phyloP scores from a whole-genome alignment of 2,329 filamentous ascomycete species.

The Phoma sp. region DNA sequence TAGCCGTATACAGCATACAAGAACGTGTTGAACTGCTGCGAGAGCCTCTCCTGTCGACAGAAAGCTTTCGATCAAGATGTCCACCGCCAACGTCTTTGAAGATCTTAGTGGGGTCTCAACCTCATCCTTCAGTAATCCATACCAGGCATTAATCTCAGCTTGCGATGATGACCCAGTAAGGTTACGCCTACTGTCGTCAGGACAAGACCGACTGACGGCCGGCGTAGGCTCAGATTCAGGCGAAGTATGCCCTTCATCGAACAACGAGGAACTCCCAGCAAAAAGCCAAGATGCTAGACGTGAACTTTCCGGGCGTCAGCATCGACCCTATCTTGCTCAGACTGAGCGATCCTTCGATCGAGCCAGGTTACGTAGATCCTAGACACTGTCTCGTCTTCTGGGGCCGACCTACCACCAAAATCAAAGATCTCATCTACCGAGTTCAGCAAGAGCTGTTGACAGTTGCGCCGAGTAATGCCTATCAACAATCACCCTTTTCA shows the following conservation, averaged over 20 bases:
- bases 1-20: slow-evolving; percentile 1
- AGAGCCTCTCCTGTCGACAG: not conserved
- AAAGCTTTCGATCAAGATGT: slow-evolving; percentile 16
- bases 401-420: slow-evolving; percentile 77
- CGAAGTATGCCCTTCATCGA: slow-evolving; percentile 75
- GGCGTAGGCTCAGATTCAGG: slow-evolving; percentile 68
- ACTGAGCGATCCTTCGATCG: slow-evolving; percentile 66
- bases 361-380: slow-evolving; percentile 74
- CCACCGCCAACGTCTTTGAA: slow-evolving; percentile 37
- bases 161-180: slow-evolving; percentile 72
- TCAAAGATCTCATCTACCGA: slow-evolving; percentile 69
- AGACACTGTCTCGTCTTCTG: slow-evolving; percentile 87
- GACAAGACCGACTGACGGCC: not conserved
- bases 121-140: slow-evolving; percentile 68
- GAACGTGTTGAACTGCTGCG: too few relatives aligned
- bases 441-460: slow-evolving; percentile 71
- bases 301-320: slow-evolving; percentile 71
- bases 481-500: not conserved
- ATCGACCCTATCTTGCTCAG: slow-evolving; percentile 78
- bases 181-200: slow-evolving; percentile 6
- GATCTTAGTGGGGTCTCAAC: slow-evolving; percentile 50
- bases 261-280: slow-evolving; percentile 77
- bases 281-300: slow-evolving; percentile 71
- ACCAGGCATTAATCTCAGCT: slow-evolving; percentile 72
- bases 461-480: slow-evolving; percentile 71